phyloP scores from a whole-genome alignment of 495 filamentous ascomycete genomes.

The Aspergillus sclerotiicarbonarius region DNA sequence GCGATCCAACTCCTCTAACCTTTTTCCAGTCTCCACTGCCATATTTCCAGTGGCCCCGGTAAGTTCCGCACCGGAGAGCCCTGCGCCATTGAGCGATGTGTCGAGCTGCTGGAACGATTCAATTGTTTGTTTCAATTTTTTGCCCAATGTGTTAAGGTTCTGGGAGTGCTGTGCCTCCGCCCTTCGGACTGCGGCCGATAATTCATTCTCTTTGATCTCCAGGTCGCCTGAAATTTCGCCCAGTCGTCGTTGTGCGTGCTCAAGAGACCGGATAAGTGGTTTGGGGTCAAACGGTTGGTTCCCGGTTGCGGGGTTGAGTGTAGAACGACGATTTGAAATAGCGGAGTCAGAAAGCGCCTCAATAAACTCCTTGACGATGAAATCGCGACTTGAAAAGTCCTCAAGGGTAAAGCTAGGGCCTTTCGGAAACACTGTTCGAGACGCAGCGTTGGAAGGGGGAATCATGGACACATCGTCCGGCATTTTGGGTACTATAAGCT shows the following conservation, averaged over 20 bases:
- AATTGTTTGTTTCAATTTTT: conserved; percentile 87
- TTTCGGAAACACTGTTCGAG: conserved; percentile 68
- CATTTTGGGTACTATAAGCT: conserved; percentile 25
- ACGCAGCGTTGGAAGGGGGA: conserved; percentile 32
- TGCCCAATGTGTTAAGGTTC: conserved; percentile 77
- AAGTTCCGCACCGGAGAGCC: conserved; percentile 44
- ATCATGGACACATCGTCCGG: conserved; percentile 42
- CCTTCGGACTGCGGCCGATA: conserved; percentile 81
- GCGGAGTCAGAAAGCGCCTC: conserved; percentile 87
- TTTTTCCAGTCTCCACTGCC: conserved; percentile 93
- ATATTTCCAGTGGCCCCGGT: conserved; percentile 70
- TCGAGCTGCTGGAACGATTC: conserved; percentile 88
- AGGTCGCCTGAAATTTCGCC: conserved; percentile 80
- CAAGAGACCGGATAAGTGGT: conserved; percentile 92
- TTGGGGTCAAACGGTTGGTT: conserved; percentile 92
- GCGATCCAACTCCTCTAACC: conserved; percentile 88
- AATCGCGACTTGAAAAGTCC: conserved; percentile 82
- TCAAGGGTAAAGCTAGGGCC: conserved; percentile 81
- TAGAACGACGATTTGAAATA: conserved; percentile 73
- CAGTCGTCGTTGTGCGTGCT: conserved; percentile 78
- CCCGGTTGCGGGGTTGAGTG: conserved; percentile 36
- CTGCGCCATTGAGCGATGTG: conserved; percentile 60
- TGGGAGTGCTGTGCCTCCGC: conserved; percentile 90
- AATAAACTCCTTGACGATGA: conserved; percentile 96
- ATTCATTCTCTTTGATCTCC: conserved; percentile 81